Evolutionary conservation across 2,329 filamentous ascomycete species (phyloP).

Genomic region (Pseudopyrenochaeta lycopersici): DNA sequence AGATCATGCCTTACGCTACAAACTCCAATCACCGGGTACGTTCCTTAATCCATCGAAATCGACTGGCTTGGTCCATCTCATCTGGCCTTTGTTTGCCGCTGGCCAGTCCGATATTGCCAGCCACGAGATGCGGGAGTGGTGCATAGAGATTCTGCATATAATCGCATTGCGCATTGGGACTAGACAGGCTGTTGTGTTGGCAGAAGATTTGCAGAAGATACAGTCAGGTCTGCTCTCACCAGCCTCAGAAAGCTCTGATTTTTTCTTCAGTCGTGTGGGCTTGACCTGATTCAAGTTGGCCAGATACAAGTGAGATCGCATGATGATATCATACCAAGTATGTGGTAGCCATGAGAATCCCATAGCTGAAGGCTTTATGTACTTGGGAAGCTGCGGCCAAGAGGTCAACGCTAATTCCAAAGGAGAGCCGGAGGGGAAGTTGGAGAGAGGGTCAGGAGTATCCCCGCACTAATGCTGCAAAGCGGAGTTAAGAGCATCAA

Average conservation of each 20-base stretch:
- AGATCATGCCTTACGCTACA: slow-evolving; percentile 8
- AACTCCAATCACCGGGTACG: slow-evolving; percentile 30
- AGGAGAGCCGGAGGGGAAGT: not conserved
- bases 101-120: slow-evolving; percentile 22
- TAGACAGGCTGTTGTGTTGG: slow-evolving; percentile 34
- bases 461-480: not conserved
- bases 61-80: slow-evolving; percentile 35
- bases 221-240: not conserved
- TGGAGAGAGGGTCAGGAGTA: not conserved
- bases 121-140: slow-evolving; percentile 28
- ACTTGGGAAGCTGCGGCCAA: too few species aligned
- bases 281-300: not conserved
- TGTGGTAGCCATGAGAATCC: too few species aligned
- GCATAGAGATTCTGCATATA: slow-evolving; percentile 30
- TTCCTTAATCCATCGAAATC: slow-evolving; percentile 28
- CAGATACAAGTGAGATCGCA: not conserved
- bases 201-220: slow-evolving; percentile 29
- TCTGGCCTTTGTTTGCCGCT: slow-evolving; percentile 36
- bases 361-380: too few species aligned
- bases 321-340: too few species aligned
- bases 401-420: not conserved
- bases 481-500: not conserved
- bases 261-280: not conserved
- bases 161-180: slow-evolving; percentile 35
- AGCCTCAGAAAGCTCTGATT: not conserved